phyloP scores from a whole-genome alignment of 2,329 filamentous ascomycete genomes.

The Verticillium alfalfae region DNA sequence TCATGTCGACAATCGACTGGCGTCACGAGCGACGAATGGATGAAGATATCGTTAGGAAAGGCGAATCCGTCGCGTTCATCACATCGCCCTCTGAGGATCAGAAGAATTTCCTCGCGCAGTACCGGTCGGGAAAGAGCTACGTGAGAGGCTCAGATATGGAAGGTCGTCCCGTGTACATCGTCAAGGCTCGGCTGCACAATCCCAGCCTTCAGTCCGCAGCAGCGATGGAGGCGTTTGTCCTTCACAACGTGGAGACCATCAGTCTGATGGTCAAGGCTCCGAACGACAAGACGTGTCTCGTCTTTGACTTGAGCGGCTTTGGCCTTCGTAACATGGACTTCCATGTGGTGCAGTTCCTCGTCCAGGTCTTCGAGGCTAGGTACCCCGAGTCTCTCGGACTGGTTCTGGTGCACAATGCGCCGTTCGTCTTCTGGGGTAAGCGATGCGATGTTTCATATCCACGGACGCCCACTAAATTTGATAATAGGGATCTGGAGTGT shows the following conservation, averaged over 20 bases:
- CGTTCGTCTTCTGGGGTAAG: slow-evolving; percentile 59
- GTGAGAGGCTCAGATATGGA: slow-evolving; percentile 28
- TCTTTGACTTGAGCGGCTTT: slow-evolving; percentile 71
- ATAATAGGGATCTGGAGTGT: slow-evolving; percentile 44
- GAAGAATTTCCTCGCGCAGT: slow-evolving; percentile 28
- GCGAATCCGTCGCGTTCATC: slow-evolving; percentile 23
- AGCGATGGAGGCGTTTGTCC: slow-evolving; percentile 28
- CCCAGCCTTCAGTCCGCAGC: slow-evolving; percentile 23
- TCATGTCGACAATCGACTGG: slow-evolving; percentile 30
- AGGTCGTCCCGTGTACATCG: slow-evolving; percentile 27
- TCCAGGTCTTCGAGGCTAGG: slow-evolving; percentile 73
- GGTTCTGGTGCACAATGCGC: slow-evolving; percentile 69
- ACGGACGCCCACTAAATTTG: neutral
- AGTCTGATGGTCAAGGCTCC: slow-evolving; percentile 17
- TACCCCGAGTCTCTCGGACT: slow-evolving; percentile 68
- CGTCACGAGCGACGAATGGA: slow-evolving; percentile 25
- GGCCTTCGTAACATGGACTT: slow-evolving; percentile 73
- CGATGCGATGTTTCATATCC: neutral
- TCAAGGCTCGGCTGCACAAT: slow-evolving; percentile 25
- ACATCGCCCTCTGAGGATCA: slow-evolving; percentile 16
- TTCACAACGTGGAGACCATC: slow-evolving; percentile 32
- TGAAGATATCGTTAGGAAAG: slow-evolving; percentile 21
- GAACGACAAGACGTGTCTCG: slow-evolving; percentile 26
- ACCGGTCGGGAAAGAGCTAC: slow-evolving; percentile 30
- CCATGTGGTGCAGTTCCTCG: slow-evolving; percentile 71